Percentiles rank a stretch among this genome's conserved stretches.
Conservation (phyloP, 306 rosid species). For the Quercus wislizeni region DNA sequence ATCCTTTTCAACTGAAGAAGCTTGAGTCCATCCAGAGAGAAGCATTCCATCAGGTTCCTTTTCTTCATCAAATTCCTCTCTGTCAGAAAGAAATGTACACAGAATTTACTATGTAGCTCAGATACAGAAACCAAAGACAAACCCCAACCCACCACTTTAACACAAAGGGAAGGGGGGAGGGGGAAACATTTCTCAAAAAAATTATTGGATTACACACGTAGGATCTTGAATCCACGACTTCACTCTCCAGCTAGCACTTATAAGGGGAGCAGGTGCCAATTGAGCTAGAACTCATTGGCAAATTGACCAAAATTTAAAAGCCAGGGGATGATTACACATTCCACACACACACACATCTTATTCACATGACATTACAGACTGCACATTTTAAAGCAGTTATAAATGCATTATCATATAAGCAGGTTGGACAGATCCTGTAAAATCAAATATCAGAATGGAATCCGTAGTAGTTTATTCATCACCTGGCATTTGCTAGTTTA, state of each 20-base stretch:
- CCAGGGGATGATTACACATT: neutral
- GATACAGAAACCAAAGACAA: neutral
- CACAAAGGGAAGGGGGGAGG: too few species aligned
- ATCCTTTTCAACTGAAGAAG: constrained; percentile 47
- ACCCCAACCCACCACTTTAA: too few species aligned
- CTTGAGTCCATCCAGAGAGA: constrained; percentile 83
- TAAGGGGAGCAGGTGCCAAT: neutral
- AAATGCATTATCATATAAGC: too few species aligned
- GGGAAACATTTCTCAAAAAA: too few species aligned
- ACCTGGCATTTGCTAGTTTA: neutral
- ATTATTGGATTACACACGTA: too few species aligned
- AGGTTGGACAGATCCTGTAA: too few species aligned
- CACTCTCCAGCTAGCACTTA: too few species aligned
- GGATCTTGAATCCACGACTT: too few species aligned
- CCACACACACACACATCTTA: neutral
- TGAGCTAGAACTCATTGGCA: neutral
- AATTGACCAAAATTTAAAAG: neutral
- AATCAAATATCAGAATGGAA: too few species aligned
- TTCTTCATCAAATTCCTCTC: constrained; percentile 97
- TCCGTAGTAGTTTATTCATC: too few species aligned
- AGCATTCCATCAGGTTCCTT: constrained; percentile 97
- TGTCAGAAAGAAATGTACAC: constrained; percentile 25
- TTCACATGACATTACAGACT: too few species aligned
- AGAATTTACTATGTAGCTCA: neutral
- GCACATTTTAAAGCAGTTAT: too few species aligned